Percentiles rank a stretch among this genome's conserved stretches.
phyloP scores from a whole-genome alignment of 352 stramenopile species.

The Blastocystis sp. region DNA sequence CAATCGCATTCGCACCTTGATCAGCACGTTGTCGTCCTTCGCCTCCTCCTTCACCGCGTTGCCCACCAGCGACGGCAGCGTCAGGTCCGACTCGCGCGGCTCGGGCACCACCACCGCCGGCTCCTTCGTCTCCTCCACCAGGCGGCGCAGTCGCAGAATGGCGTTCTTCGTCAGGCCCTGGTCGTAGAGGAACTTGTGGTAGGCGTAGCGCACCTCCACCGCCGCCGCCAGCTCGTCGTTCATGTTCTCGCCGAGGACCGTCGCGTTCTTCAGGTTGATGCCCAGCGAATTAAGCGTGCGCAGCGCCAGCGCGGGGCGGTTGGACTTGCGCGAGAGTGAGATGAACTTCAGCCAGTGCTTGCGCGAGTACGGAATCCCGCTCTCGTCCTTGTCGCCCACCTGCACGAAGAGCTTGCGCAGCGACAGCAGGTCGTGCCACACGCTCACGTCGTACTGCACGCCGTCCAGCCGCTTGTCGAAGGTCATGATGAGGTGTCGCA shows the following conservation, averaged over 20 bases:
- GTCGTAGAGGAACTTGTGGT: conserved; percentile 73
- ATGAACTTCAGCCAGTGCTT: conserved; percentile 89
- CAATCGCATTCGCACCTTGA: conserved; percentile 54
- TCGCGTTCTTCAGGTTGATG: conserved; percentile 56
- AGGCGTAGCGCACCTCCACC: conserved; percentile 45
- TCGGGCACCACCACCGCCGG: not conserved
- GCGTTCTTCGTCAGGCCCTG: conserved; percentile 64
- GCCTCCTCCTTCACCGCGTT: not conserved
- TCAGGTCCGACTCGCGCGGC: not conserved
- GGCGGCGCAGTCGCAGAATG: conserved; percentile 18
- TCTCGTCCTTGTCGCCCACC: conserved; percentile 83
- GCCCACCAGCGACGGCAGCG: not conserved
- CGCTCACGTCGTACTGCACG: conserved; percentile 87
- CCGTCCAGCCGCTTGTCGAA: conserved; percentile 87
- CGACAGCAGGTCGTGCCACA: conserved; percentile 91
- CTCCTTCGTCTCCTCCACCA: conserved; percentile 77
- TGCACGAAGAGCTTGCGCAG: conserved; percentile 86
- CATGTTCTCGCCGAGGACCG: conserved; percentile 25
- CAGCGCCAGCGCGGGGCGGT: conserved; percentile 82
- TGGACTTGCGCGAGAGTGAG: conserved; percentile 86
- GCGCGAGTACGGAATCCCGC: conserved; percentile 17
- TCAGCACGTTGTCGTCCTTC: not conserved
- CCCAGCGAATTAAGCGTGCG: conserved; percentile 75
- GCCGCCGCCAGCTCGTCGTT: conserved; percentile 52
- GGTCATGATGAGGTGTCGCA: conserved; percentile 79